phyloP scores from a whole-genome alignment of 2,329 filamentous ascomycete genomes.

The Rutstroemia sp. region DNA sequence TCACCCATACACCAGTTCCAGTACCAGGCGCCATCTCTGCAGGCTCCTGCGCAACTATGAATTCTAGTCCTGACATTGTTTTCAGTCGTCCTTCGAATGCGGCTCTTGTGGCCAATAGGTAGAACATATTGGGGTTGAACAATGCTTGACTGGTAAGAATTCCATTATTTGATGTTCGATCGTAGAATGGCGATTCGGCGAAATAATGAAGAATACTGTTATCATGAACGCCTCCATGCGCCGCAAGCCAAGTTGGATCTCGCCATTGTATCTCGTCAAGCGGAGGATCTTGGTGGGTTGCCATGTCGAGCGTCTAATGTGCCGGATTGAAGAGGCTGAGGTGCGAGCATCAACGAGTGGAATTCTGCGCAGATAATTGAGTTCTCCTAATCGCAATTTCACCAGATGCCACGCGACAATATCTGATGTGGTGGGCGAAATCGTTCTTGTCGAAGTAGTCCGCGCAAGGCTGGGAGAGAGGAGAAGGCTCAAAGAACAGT shows the following conservation, averaged over 20 bases:
- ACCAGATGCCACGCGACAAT: too few relatives aligned
- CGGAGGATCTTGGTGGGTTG: slow-evolving; percentile 37
- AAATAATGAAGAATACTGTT: slow-evolving; percentile 61
- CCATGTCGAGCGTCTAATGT: too few relatives aligned
- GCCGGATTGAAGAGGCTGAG: too few relatives aligned
- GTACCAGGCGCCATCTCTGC: slow-evolving; percentile 54
- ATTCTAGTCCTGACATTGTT: slow-evolving; percentile 61
- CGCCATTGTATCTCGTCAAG: slow-evolving; percentile 64
- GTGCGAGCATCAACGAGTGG: too few relatives aligned
- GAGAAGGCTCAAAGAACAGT: too few relatives aligned
- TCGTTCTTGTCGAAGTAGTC: too few relatives aligned
- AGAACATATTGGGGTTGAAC: slow-evolving; percentile 51
- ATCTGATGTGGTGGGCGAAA: too few relatives aligned
- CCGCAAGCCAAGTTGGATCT: slow-evolving; percentile 40
- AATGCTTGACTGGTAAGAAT: slow-evolving; percentile 54
- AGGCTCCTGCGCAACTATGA: slow-evolving; percentile 57
- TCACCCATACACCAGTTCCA: slow-evolving; percentile 60
- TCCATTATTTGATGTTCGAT: slow-evolving; percentile 60
- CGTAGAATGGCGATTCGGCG: slow-evolving; percentile 60
- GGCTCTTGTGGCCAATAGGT: slow-evolving; percentile 52
- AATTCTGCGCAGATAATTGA: too few relatives aligned
- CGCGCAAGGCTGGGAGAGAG: too few relatives aligned
- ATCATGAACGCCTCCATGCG: slow-evolving; percentile 53
- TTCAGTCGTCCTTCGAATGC: slow-evolving; percentile 55
- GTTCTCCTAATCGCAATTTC: too few relatives aligned